These are phyloP conservation scores for Phaeotremella fagi DNA, from an alignment of 768 basidiomycete species.

Conservation along the genomic window DNA sequence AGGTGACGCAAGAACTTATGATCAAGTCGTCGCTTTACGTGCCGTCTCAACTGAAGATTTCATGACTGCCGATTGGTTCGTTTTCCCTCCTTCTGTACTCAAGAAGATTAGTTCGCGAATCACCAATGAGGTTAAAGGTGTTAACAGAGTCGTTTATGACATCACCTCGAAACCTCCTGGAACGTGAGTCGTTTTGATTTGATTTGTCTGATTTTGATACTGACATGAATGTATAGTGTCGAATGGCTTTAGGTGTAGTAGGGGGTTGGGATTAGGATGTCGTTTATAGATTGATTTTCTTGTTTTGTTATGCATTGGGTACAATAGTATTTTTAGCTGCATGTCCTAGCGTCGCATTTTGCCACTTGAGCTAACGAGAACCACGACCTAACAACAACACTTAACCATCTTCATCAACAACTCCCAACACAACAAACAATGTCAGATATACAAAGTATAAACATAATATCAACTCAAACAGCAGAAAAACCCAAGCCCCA, in stretches of 20 bases:
- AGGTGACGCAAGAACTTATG: slow-evolving; percentile 94
- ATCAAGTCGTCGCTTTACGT: slow-evolving; percentile 91
- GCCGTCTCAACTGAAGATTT: slow-evolving; percentile 99
- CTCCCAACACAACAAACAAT: too few species aligned
- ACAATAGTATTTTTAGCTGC: too few species aligned
- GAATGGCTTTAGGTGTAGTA: slow-evolving; percentile 34
- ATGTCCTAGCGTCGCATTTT: too few species aligned
- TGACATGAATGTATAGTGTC: slow-evolving; percentile 25
- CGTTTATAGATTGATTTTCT: too few species aligned
- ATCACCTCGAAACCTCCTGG: slow-evolving; percentile 97
- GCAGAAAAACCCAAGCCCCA: slow-evolving; percentile 38
- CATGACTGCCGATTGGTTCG: slow-evolving; percentile 99
- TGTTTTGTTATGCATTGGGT: too few species aligned
- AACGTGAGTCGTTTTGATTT: slow-evolving; percentile 43
- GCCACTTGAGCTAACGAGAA: too few species aligned
- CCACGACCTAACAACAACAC: too few species aligned
- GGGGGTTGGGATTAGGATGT: too few species aligned
- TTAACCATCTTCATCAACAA: too few species aligned
- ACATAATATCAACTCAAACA: slow-evolving; percentile 43
- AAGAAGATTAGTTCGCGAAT: slow-evolving; percentile 91
- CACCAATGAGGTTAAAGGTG: slow-evolving; percentile 90
- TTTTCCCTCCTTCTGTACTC: slow-evolving; percentile 87
- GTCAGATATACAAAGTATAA: slow-evolving; percentile 44
- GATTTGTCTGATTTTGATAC: neutral
- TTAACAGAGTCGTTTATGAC: slow-evolving; percentile 87